Base-by-base conservation (phyloP, 1,139 yeast species). In the Saccharomyces hybrid region DNA sequence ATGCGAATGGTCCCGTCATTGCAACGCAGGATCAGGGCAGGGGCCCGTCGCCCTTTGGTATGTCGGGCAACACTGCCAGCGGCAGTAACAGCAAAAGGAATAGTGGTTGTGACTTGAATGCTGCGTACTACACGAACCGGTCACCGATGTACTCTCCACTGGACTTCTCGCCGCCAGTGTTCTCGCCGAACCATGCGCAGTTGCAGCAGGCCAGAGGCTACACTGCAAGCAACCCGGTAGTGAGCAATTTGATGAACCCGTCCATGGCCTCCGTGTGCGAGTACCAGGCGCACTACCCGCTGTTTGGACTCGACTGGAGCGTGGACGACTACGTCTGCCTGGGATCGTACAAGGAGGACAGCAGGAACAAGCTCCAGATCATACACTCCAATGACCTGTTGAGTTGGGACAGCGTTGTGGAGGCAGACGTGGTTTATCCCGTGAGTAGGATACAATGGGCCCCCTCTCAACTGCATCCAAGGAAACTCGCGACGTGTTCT, bases 361-460 rank as follows among this genome's bases (percentile, higher is more conserved):
- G 65, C 38, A 59, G 64, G 47, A 69, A 69, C 56, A 63, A 65
- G 49, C 50, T 69, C 31, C 67, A 65, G 55, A 56, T 68, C 8
- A 59, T 69, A 21, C 59, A 62, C 48, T 62, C 71, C 2, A 52
- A 55, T 4, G 79, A 76, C 53, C 78, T 81, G 14, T 75, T 77
- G 62, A 76, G 77, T 55, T 81, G 84, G 68, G 73, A 73, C 52
- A 73, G 72, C 52, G 77, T 74, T 2, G 75, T 80, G 6, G 85
- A 81, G 58, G 66, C 72, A n/a, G 68, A 71, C 28, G 77, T 81
- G 6, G 82, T 79, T 55, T 84, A 82, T 62, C 89, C 90, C 0
- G 75, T 83, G 1, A 83, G 88, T 1, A 75, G 78, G 54, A 69
- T 84, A 32, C 85, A 82, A 68, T 84, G 90, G 88, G 84, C 83